These are phyloP conservation scores for Paulownia fortunei DNA, from an alignment of 257 asterid genomes.

Conservation along the genomic window DNA sequence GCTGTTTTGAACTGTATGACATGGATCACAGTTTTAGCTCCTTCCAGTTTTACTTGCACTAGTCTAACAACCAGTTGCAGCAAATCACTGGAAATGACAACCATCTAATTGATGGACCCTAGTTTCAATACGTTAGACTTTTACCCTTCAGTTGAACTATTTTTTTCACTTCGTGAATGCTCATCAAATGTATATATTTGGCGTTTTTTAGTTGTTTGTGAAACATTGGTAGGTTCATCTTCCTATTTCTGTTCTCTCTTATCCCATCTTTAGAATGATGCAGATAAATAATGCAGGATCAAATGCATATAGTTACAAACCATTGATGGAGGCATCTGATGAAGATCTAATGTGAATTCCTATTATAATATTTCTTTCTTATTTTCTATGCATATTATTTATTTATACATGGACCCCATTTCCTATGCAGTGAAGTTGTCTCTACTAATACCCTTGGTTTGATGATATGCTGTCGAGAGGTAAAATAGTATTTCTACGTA, in stretches of 20 bases:
- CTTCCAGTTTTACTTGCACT: not conserved
- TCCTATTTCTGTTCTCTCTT: conserved; percentile 34
- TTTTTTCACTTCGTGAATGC: not conserved
- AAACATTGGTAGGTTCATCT: conserved; percentile 13
- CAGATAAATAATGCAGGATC: conserved; percentile 99
- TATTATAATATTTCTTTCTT: conserved; percentile 6
- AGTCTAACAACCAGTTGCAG: not conserved
- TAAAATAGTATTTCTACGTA: conserved; percentile 37
- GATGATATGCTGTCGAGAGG: conserved; percentile 99
- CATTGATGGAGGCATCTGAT: conserved; percentile 90
- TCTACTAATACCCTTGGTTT: conserved; percentile 92
- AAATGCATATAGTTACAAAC: conserved; percentile 91
- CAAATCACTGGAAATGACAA: not conserved
- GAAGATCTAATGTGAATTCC: conserved; percentile 81
- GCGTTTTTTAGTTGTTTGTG: not conserved
- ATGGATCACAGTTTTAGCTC: conserved; percentile 4
- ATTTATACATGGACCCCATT: conserved; percentile 19
- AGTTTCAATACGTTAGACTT: not conserved
- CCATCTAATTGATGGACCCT: not conserved
- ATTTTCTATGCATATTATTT: conserved; percentile 6
- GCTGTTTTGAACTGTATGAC: not conserved
- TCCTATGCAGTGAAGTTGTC: conserved; percentile 82
- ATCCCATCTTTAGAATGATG: conserved; percentile 53
- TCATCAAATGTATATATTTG: not conserved
- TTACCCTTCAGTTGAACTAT: conserved; percentile 5